Conservation (phyloP, 257 asterid species). For the Anisodus acutangulus region DNA sequence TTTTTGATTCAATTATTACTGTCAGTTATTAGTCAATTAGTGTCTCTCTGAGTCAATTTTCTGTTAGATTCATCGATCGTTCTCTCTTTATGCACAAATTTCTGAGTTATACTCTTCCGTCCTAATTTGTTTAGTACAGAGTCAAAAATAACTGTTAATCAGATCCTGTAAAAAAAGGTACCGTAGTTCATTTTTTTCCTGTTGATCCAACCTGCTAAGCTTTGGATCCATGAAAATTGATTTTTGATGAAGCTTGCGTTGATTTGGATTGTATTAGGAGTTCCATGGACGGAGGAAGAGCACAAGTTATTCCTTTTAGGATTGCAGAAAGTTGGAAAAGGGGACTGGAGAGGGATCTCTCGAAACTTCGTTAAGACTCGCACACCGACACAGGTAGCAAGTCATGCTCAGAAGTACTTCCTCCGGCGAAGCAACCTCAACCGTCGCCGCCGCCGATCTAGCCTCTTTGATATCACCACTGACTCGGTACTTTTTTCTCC, state of each 20-base stretch:
- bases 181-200: neutral
- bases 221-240: neutral
- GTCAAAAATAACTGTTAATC: neutral
- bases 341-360: slow-evolving; percentile 95
- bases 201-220: neutral
- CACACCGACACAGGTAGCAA: slow-evolving; percentile 94
- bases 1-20: neutral
- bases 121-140: neutral
- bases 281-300: slow-evolving; percentile 94
- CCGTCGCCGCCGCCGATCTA: slow-evolving; percentile 87
- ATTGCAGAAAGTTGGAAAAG: slow-evolving; percentile 78
- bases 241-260: neutral
- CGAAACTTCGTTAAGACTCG: slow-evolving; percentile 84
- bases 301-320: slow-evolving; percentile 83
- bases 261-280: slow-evolving; percentile 51
- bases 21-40: neutral
- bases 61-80: neutral
- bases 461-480: slow-evolving; percentile 89
- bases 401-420: slow-evolving; percentile 92
- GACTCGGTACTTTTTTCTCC: slow-evolving; percentile 58
- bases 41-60: neutral
- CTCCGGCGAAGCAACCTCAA: slow-evolving; percentile 73
- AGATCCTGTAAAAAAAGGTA: neutral
- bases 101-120: neutral
- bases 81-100: slow-evolving; percentile 4